Evolutionary conservation across 176 grass and related monocot species (phyloP).

Genomic region (Hordeum vulgare): MorexV3_pseudomolecules_assembly NC_058519.1:626697013-626697512

Average conservation of each 20-base stretch:
- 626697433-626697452: slow-evolving; percentile 76
- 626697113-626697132: not conserved
- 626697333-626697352: slow-evolving; percentile 68
- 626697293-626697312: slow-evolving; percentile 59
- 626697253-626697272: slow-evolving; percentile 13
- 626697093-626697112: not conserved
- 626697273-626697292: slow-evolving; percentile 42
- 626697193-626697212: not conserved
- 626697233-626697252: not conserved
- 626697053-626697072: not conserved
- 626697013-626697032: slow-evolving; percentile 49
- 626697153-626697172: not conserved
- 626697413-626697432: slow-evolving; percentile 75
- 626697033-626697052: not conserved
- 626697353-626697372: slow-evolving; percentile 91
- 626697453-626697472: slow-evolving; percentile 80
- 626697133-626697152: not conserved
- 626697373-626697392: slow-evolving; percentile 66
- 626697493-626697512: slow-evolving; percentile 87
- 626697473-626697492: slow-evolving; percentile 71
- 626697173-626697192: not conserved
- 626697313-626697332: slow-evolving; percentile 82
- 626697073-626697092: slow-evolving; percentile 10
- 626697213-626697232: slow-evolving; percentile 6
- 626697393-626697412: slow-evolving; percentile 59